Evolutionary conservation across 208 protist species (phyloP).

Genomic region (Leishmania lainsoni): DNA sequence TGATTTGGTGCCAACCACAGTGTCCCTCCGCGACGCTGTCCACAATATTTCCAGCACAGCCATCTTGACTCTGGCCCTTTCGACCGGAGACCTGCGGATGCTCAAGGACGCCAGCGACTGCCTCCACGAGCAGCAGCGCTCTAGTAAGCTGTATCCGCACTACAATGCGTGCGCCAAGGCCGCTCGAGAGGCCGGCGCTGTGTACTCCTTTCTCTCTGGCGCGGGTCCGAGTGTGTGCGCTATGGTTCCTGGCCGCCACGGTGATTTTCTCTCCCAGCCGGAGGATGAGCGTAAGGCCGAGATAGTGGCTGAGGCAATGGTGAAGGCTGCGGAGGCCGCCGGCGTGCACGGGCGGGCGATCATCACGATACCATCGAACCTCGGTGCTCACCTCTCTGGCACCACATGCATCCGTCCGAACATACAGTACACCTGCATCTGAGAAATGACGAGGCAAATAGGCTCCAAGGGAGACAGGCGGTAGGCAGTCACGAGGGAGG

Average conservation of each 20-base stretch:
- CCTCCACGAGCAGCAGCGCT: conserved; percentile 88
- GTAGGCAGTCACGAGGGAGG: background rate
- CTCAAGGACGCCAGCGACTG: conserved; percentile 75
- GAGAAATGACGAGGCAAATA: background rate
- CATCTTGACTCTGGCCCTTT: conserved; percentile 86
- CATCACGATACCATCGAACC: conserved; percentile 81
- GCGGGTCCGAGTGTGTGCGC: conserved; percentile 84
- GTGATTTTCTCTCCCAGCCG: conserved; percentile 64
- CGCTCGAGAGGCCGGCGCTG: conserved; percentile 61
- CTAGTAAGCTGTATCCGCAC: conserved; percentile 72
- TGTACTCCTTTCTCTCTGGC: conserved; percentile 82
- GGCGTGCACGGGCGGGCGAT: conserved; percentile 70
- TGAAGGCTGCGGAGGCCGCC: conserved; percentile 52
- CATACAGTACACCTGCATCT: conserved; percentile 44
- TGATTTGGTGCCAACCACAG: conserved; percentile 63
- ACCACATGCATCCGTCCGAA: conserved; percentile 40
- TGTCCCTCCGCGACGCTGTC: conserved; percentile 81
- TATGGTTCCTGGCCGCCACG: conserved; percentile 60
- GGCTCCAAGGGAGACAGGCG: background rate
- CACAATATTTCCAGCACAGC: conserved; percentile 92
- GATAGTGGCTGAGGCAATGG: conserved; percentile 76
- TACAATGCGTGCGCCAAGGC: conserved; percentile 70
- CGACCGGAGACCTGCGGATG: conserved; percentile 61
- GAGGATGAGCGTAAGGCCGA: conserved; percentile 56
- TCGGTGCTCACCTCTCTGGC: conserved; percentile 73